phyloP scores from a whole-genome alignment of 371 early-diverging fungal genomes.

The Mucor velutinosus region DNA sequence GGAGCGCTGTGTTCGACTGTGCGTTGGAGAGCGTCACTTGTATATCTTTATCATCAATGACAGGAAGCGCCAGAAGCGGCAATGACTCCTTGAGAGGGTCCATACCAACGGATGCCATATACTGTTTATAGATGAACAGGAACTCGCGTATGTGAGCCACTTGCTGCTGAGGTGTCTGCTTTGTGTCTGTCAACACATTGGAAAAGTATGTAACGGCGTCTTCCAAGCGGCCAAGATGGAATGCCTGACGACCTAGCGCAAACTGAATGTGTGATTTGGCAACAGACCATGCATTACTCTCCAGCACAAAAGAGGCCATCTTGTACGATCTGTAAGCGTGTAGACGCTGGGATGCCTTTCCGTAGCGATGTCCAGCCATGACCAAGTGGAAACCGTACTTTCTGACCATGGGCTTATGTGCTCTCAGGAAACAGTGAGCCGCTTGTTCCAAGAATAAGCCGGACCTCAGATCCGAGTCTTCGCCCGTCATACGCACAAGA shows the following conservation, averaged over 20 bases:
- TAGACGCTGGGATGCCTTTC: constrained; percentile 67
- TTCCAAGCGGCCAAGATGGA: constrained; percentile 60
- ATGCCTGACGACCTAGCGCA: constrained; percentile 79
- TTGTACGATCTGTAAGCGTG: constrained; percentile 80
- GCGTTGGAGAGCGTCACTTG: constrained; percentile 55
- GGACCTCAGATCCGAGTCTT: constrained; percentile 73
- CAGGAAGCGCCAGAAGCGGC: constrained; percentile 52
- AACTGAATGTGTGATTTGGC: constrained; percentile 88
- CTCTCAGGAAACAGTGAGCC: constrained; percentile 74
- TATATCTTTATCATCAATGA: constrained; percentile 46
- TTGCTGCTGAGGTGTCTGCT: constrained; percentile 72
- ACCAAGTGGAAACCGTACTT: constrained; percentile 89
- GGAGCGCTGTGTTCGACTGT: constrained; percentile 39
- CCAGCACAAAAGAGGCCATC: constrained; percentile 63
- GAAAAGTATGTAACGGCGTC: constrained; percentile 64
- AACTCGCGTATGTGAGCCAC: constrained; percentile 77
- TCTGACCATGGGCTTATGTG: constrained; percentile 66
- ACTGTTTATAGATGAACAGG: constrained; percentile 74
- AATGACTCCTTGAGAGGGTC: constrained; percentile 46
- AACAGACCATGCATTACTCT: constrained; percentile 73
- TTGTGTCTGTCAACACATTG: constrained; percentile 66
- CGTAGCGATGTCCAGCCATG: constrained; percentile 85
- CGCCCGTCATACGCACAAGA: constrained; percentile 73
- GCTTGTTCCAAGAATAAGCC: constrained; percentile 90
- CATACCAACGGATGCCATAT: constrained; percentile 34